These are phyloP conservation scores for Aspergillus fructus DNA, from an alignment of 2,329 filamentous ascomycete species.

Conservation along the genomic window DNA sequence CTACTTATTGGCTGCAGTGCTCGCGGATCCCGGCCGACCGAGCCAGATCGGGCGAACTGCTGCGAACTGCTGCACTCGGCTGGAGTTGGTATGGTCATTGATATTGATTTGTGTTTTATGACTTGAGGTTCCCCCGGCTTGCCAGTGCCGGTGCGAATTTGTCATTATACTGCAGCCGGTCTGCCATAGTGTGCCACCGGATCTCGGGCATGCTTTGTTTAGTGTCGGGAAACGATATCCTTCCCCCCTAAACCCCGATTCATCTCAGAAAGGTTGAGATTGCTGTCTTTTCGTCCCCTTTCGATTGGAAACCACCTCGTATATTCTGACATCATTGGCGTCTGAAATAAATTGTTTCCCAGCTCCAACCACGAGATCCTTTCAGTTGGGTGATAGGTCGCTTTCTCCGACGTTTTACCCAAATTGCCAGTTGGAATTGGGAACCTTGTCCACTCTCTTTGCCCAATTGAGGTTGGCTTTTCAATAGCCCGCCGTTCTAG, in stretches of 20 bases:
- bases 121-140: too few relatives aligned
- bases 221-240: too few relatives aligned
- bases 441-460: neutral
- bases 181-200: neutral
- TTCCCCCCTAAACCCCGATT: too few relatives aligned
- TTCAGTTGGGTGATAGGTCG: neutral
- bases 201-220: neutral
- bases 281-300: neutral
- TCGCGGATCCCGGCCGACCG: neutral
- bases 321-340: slow-evolving; percentile 18
- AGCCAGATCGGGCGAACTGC: slow-evolving; percentile 6
- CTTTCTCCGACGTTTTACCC: slow-evolving; percentile 19
- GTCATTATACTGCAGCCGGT: neutral
- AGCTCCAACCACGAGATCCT: slow-evolving; percentile 12
- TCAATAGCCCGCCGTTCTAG: slow-evolving; percentile 19
- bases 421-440: neutral
- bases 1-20: neutral
- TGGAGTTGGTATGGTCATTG: neutral
- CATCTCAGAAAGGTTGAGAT: neutral
- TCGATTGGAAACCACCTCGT: neutral
- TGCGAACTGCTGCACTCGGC: slow-evolving; percentile 4
- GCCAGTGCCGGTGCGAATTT: neutral
- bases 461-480: slow-evolving; percentile 14
- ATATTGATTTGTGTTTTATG: neutral
- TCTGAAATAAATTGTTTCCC: slow-evolving; percentile 14